Base-by-base conservation (phyloP, 768 basidiomycete species). In the Saitozyma podzolica region DNA sequence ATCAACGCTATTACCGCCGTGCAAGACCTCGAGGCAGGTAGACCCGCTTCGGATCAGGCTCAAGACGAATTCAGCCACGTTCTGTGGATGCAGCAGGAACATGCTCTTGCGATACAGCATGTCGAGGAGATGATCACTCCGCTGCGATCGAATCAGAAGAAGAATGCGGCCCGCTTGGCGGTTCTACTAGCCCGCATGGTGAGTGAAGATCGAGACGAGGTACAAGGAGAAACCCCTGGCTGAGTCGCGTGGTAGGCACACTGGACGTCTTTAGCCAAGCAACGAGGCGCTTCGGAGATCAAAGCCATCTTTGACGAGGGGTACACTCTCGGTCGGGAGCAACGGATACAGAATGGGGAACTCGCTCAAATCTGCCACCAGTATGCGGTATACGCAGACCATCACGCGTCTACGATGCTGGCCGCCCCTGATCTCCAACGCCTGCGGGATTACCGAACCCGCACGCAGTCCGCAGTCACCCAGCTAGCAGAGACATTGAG, bases 31-130 rank as follows among this genome's bases (percentile, higher is more conserved):
- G 86, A 64, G 58, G 43, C 72, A 64, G 1, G 66, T 59, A 0
- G n/a, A 74, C 83, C 0, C 81, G 80, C 58, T 14, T 82, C 85
- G 4, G 81, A 81, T n/a, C 82, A 84, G 39, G 85, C 89, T 20
- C 85, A 87, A 0, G 84, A 88, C 69, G 94, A 96, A 74, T 92
- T 91, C 68, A 89, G 95, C 14, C 86, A 88, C 62, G 92, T 97
- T 16, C 83, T 98, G 8, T 98, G 95, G 92, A 79, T 85, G 9
- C 88, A 91, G 63, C 86, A 86, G 50, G 95, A 99, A 74, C 89
- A 92, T 68, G 87, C 86, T 63, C 78, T 88, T 5, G 94, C 95
- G 0, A 88, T 94, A n/a, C 72, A 70, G 56, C 63, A 69, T 54
- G 53, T 64, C 9, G 65, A 58, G 13, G 64, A 62, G 11, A 65